Evolutionary conservation across 768 basidiomycete species (phyloP).

Genomic region (Mrakia hoshinonis): DNA sequence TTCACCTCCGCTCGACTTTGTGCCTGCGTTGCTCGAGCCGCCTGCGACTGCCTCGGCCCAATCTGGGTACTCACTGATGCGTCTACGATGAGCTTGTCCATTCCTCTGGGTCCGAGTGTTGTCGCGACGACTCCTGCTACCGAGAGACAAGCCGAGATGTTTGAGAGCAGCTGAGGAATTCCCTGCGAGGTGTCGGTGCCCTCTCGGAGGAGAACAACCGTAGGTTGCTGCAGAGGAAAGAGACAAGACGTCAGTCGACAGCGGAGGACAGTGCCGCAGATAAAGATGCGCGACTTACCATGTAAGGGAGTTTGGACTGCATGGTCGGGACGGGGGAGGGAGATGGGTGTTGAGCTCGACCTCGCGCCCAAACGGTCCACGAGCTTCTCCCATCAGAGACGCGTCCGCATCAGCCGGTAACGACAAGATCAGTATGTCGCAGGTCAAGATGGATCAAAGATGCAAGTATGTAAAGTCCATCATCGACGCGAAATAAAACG

Average conservation of each 20-base stretch:
- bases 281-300: not conserved
- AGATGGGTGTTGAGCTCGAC: not conserved
- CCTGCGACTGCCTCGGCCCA: too few species aligned
- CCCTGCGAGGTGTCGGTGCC: conserved; percentile 96
- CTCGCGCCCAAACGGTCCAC: too few species aligned
- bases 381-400: too few species aligned
- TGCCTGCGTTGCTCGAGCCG: not conserved
- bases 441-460: too few species aligned
- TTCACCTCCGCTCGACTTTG: conserved; percentile 45
- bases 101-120: conserved; percentile 94
- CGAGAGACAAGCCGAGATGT: conserved; percentile 92
- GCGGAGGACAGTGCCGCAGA: too few species aligned
- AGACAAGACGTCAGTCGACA: not conserved
- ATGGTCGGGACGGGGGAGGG: not conserved
- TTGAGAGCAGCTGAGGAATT: conserved; percentile 80
- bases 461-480: too few species aligned
- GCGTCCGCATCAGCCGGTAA: too few species aligned
- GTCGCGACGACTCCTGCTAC: conserved; percentile 83
- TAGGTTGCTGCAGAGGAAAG: conserved; percentile 68
- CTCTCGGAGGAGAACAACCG: conserved; percentile 89
- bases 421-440: too few species aligned
- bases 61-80: conserved; percentile 27
- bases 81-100: conserved; percentile 70
- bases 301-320: conserved; percentile 27
- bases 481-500: too few species aligned